phyloP scores from a whole-genome alignment of 2,329 filamentous ascomycete genomes.

The Metarhizium anisopliae region DNA sequence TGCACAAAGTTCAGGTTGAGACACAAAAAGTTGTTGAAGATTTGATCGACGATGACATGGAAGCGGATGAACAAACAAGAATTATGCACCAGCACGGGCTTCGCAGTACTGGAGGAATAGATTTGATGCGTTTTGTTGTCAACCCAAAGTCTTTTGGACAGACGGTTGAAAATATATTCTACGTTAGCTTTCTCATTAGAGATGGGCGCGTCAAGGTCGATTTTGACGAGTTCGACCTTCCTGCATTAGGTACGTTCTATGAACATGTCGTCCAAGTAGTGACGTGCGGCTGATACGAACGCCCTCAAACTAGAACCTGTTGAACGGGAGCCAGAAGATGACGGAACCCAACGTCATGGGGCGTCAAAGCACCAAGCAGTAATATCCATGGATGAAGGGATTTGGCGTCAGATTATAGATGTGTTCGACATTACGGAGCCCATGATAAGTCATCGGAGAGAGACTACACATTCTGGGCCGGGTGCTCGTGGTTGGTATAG shows the following conservation, averaged over 20 bases:
- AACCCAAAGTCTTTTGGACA: conserved; percentile 89
- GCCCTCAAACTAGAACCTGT: conserved; percentile 21
- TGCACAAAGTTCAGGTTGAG: conserved; percentile 41
- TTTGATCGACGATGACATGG: conserved; percentile 35
- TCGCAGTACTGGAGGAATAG: conserved; percentile 59
- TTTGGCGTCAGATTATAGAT: conserved; percentile 70
- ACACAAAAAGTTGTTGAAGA: conserved; percentile 37
- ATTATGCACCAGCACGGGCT: conserved; percentile 60
- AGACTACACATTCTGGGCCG: conserved; percentile 41
- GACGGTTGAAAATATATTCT: conserved; percentile 94
- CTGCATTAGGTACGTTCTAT: conserved; percentile 64
- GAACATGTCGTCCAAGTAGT: not conserved
- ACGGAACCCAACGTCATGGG: conserved; percentile 37
- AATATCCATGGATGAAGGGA: conserved; percentile 75
- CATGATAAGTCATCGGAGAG: conserved; percentile 75
- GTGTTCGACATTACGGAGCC: conserved; percentile 68
- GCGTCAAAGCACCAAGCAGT: conserved; percentile 75
- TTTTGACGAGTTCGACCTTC: conserved; percentile 63
- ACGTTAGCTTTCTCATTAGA: conserved; percentile 85
- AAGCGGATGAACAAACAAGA: conserved; percentile 34
- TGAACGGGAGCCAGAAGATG: conserved; percentile 35
- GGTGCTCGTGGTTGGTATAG: conserved; percentile 59
- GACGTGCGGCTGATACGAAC: not conserved
- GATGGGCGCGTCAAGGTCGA: conserved; percentile 73
- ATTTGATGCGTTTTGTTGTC: conserved; percentile 78